Base-by-base conservation (phyloP, 2,329 filamentous ascomycete species). In the Fusarium verticillioides region DNA sequence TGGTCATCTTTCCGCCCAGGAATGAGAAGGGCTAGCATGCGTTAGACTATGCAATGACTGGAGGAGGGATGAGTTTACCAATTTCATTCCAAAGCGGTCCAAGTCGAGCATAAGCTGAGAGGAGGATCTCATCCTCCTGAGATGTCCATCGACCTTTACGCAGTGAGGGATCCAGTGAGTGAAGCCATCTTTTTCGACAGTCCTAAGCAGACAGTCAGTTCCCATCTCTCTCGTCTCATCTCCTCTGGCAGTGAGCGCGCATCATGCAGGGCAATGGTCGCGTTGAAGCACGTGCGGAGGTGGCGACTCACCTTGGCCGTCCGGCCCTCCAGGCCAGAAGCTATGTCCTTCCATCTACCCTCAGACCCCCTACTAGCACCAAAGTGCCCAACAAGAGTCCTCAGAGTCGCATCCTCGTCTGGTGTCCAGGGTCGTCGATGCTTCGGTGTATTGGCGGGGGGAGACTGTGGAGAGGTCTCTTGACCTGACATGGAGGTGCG, bases 141-240 rank as follows among this genome's bases (percentile, higher is more conserved):
- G 71, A 70, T 13, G 78, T 79, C 78, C 78, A 79, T 47, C 77
- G 54, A 7, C 78, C 78, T 28, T 79, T 79, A 10, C 78, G 71
- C 18, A 79, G 43, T 2, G 78, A 79, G 5, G 78, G 78, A 28
- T 79, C 76, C 9, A 79, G 69, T 13, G 78, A 79, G 54, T 79
- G 78, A 70, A 79, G 78, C 78, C 78, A 79, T 40, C 78, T 73
- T 69, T 79, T 79, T 5, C 78, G 71, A 36, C 78, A 79, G 42
- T 79, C 78, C 76, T 79, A 19, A 2, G 21, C 1, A 8, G 2
- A 2, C 7, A 30, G 39, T 76, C 23, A 76, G 53, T n/a, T 32
- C 4, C 23, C 18, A 18, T 52, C 26, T 11, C n/a, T 5, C 12
- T 3, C 3, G 10, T 32, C 4, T 19, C 23, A 39, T 28, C 32